Conservation (phyloP, 2,329 filamentous ascomycete genomes). For the Cucurbitaria berberidis region DNA sequence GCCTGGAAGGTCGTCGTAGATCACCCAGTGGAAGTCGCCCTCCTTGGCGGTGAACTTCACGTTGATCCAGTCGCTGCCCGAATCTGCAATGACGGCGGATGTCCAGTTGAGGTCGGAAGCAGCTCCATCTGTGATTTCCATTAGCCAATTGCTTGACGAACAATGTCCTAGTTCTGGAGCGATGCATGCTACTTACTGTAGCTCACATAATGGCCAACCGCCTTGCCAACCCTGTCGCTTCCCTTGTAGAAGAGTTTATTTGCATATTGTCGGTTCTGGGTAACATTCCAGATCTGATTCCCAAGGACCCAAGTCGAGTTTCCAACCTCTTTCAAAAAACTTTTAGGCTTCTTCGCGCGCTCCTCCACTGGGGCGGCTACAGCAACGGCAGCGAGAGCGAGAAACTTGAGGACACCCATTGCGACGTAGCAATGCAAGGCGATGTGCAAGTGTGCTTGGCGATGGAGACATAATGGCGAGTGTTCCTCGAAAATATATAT, state of each 20-base stretch:
- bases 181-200: slow-evolving; percentile 45
- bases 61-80: slow-evolving; percentile 55
- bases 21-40: slow-evolving; percentile 61
- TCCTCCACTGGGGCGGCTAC: slow-evolving; percentile 27
- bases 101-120: slow-evolving; percentile 57
- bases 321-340: slow-evolving; percentile 44
- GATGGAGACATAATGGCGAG: neutral
- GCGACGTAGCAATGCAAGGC: neutral
- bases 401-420: slow-evolving; percentile 26
- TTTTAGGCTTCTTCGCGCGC: slow-evolving; percentile 31
- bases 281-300: slow-evolving; percentile 53
- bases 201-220: slow-evolving; percentile 54
- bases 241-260: slow-evolving; percentile 52
- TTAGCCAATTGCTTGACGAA: slow-evolving; percentile 4
- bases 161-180: neutral
- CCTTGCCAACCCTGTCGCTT: slow-evolving; percentile 51
- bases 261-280: slow-evolving; percentile 47
- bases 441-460: neutral
- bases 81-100: slow-evolving; percentile 52
- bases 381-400: slow-evolving; percentile 23
- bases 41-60: slow-evolving; percentile 56
- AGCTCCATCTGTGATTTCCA: slow-evolving; percentile 50
- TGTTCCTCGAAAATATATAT: neutral
- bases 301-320: slow-evolving; percentile 48
- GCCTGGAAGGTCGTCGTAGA: slow-evolving; percentile 56